Conservation (phyloP, 139 green algal genomes). For the Astrephomene gubernaculifera region DNA sequence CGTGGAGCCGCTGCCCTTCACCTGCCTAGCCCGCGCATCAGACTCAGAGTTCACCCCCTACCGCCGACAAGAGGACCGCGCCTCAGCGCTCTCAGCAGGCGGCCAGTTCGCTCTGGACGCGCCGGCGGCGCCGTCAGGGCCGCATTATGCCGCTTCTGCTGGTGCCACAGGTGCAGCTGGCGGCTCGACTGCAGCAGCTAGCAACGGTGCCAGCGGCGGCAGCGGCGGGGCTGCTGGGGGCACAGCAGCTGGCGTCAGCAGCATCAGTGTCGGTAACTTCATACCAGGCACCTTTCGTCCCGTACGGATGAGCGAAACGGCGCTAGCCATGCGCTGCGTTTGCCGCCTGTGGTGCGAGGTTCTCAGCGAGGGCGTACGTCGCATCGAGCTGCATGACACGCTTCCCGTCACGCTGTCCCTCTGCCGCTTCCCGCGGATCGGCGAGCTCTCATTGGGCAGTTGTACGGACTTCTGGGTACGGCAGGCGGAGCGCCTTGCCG, state of each 20-base stretch:
- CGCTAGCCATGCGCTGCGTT: slow-evolving; percentile 25
- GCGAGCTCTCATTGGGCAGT: neutral
- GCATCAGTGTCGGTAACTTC: neutral
- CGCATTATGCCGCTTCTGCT: too few relatives aligned
- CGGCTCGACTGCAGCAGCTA: neutral
- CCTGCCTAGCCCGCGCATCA: neutral
- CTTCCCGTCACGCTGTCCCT: neutral
- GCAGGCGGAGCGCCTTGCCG: neutral
- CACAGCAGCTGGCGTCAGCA: neutral
- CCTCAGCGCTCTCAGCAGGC: neutral
- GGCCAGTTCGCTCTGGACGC: neutral
- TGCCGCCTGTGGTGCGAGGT: slow-evolving; percentile 28
- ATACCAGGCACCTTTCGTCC: slow-evolving; percentile 19
- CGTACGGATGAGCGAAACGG: neutral
- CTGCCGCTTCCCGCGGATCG: slow-evolving; percentile 2
- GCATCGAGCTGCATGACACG: neutral
- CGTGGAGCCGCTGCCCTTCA: slow-evolving; percentile 26
- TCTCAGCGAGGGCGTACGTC: slow-evolving; percentile 26
- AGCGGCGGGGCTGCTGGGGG: neutral
- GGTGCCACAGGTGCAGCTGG: neutral
- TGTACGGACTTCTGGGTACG: neutral
- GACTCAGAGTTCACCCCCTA: slow-evolving; percentile 16
- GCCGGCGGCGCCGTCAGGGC: neutral
- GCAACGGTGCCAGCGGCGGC: neutral
- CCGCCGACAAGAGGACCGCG: slow-evolving; percentile 23